Percentiles rank a stretch among this genome's conserved stretches.
phyloP scores from a whole-genome alignment of 805 yeast genomes.

The Trichomonascus vanleenenianus region DNA sequence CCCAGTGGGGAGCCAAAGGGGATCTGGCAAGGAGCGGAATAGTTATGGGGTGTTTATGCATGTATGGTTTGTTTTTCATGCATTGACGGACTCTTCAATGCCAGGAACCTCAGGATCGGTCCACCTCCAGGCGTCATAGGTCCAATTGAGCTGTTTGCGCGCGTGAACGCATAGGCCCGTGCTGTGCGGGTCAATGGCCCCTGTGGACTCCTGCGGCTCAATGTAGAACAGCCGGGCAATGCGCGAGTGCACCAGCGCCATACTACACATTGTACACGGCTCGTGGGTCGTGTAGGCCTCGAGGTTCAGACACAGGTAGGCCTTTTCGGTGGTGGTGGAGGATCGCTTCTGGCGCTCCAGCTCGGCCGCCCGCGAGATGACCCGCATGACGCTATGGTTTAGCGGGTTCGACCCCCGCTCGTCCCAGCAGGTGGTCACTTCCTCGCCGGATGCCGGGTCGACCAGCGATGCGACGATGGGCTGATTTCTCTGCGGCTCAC shows the following conservation, averaged over 20 bases:
- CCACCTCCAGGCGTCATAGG: conserved; percentile 78
- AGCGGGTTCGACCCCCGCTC: conserved; percentile 38
- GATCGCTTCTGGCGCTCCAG: conserved; percentile 39
- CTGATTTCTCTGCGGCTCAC: conserved; percentile 6
- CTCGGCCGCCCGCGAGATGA: conserved; percentile 57
- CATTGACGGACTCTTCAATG: neutral
- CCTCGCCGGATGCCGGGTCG: conserved; percentile 43
- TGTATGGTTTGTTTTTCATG: neutral
- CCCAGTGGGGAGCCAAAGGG: no score
- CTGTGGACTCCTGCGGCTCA: conserved; percentile 40
- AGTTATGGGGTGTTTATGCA: neutral
- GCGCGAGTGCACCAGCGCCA: conserved; percentile 93
- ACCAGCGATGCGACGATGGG: conserved; percentile 53
- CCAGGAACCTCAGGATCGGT: conserved; percentile 2
- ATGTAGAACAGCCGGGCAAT: conserved; percentile 61
- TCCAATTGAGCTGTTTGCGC: conserved; percentile 74
- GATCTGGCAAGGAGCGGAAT: no score
- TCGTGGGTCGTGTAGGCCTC: conserved; percentile 88
- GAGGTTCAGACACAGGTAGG: conserved; percentile 66
- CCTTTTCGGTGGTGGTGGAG: conserved; percentile 12
- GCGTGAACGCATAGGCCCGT: conserved; percentile 68
- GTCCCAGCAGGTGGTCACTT: conserved; percentile 35
- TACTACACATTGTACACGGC: conserved; percentile 93
- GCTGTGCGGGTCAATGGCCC: conserved; percentile 47
- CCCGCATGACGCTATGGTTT: conserved; percentile 68